Evolutionary conservation across 495 filamentous ascomycete genomes (phyloP), one percentile per base, ranked within the genome.

Genomic region (Penicillium maclennaniae): DNA sequence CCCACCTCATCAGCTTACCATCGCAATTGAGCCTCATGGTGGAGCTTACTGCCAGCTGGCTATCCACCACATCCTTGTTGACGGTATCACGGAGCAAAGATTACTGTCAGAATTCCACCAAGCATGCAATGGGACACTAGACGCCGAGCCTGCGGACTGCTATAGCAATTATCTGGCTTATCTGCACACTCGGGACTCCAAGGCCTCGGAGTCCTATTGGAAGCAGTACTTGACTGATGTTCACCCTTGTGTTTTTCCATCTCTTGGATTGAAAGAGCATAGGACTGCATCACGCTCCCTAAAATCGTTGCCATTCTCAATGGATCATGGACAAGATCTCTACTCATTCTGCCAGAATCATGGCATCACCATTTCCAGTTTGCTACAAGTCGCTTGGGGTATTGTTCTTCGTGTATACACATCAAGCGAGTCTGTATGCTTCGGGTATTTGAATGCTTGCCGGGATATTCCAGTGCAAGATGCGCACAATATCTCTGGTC

Each of bases 341-440:
- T 21, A 14, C 0, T 38, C 39, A 16, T 71, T 68, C 53, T 67
- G 66, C 39, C 52, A 45, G 19, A 3, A 51, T 17, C 46, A 47
- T 10, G 48, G 45, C 0, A 53, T 62, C 23, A 70, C 70, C 4
- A 46, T 64, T 34, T 54, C 68, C 14, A 73, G 53, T 38, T 34
- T 74, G 17, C 51, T 74, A 25, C 70, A 77, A 21, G 54, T 70
- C 9, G 72, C 69, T 1, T 79, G 77, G 77, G 72, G 63, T 17
- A 42, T 78, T 7, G 68, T 77, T 1, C 60, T 79, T 8, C 58
- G 67, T 21, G 54, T 45, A 7, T 76, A 75, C 54, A 73, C 69
- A 2, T 62, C 61, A 4, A 61, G 61, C 1, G 60, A 74, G 9
- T 54, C 69, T n/a, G 63, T 77, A 4, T 65, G 65, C 39, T 81